Evolutionary conservation across 2,329 filamentous ascomycete species (phyloP).

Genomic region (Cytospora schulzeri): DNA sequence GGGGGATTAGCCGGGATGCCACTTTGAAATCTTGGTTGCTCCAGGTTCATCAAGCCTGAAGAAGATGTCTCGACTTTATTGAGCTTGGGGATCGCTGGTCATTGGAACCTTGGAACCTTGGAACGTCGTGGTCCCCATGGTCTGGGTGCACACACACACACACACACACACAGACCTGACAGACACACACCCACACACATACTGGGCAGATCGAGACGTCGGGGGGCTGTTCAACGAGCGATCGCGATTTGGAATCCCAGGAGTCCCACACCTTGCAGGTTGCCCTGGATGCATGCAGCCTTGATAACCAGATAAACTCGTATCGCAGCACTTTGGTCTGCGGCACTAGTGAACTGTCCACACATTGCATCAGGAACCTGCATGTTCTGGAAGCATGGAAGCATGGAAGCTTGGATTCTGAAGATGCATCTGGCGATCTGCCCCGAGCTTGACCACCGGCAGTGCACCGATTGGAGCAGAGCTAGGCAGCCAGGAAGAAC

Average conservation of each 20-base stretch:
- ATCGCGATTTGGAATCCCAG: slow-evolving; percentile 3
- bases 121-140: not conserved
- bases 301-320: slow-evolving; percentile 14
- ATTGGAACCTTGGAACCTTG: no score
- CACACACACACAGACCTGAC: not conserved
- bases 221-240: not conserved
- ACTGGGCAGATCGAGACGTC: not conserved
- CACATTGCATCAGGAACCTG: not conserved
- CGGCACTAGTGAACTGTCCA: slow-evolving; percentile 7
- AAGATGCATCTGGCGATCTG: slow-evolving; percentile 2
- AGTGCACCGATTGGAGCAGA: slow-evolving; percentile 12
- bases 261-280: not conserved
- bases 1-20: slow-evolving; percentile 20
- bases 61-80: not conserved
- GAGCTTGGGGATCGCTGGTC: not conserved
- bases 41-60: not conserved
- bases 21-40: slow-evolving; percentile 24
- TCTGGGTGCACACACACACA: no score
- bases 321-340: slow-evolving; percentile 6
- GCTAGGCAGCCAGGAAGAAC: not conserved
- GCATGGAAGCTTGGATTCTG: not conserved
- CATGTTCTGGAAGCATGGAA: slow-evolving; percentile 15
- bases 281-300: slow-evolving; percentile 1
- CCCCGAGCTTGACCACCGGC: not conserved
- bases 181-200: no score